Evolutionary conservation across 768 basidiomycete species (phyloP).

Genomic region (Goffeauzyma gilvescens): DNA sequence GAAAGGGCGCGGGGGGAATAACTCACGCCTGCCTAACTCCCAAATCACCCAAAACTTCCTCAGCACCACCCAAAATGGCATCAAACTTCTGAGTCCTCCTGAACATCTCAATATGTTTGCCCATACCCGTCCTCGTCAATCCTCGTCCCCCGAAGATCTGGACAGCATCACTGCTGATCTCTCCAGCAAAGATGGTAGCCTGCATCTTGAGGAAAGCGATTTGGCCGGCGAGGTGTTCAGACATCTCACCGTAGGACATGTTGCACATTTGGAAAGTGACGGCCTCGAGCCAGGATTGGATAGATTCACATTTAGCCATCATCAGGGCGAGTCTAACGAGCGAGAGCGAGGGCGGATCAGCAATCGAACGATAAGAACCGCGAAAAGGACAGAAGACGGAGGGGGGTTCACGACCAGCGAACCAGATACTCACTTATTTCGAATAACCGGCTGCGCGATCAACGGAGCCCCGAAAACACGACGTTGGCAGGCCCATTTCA

Average conservation of each 20-base stretch:
- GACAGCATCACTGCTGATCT: conserved; percentile 64
- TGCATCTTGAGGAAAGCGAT: conserved; percentile 67
- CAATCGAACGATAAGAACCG: background rate
- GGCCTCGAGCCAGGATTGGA: conserved; percentile 71
- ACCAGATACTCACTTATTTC: conserved; percentile 40
- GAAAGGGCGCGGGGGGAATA: background rate
- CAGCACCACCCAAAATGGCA: conserved; percentile 20
- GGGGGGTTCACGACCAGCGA: too few species aligned
- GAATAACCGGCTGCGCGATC: conserved; percentile 61
- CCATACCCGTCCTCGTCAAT: conserved; percentile 50
- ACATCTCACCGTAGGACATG: conserved; percentile 64
- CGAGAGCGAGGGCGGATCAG: background rate
- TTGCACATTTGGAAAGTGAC: conserved; percentile 73
- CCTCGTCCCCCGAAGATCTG: conserved; percentile 66
- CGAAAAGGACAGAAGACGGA: background rate
- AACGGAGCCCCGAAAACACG: conserved; percentile 79
- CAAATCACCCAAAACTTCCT: conserved; percentile 24
- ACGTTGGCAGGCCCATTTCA: conserved; percentile 74
- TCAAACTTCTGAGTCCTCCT: conserved; percentile 31
- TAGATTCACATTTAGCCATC: conserved; percentile 65
- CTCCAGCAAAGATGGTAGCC: conserved; percentile 53
- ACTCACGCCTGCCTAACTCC: conserved; percentile 30
- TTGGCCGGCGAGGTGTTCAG: conserved; percentile 54
- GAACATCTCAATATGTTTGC: conserved; percentile 29
- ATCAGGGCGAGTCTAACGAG: conserved; percentile 46